phyloP scores from a whole-genome alignment of 352 stramenopile genomes.

The Saprolegnia diclina region DNA sequence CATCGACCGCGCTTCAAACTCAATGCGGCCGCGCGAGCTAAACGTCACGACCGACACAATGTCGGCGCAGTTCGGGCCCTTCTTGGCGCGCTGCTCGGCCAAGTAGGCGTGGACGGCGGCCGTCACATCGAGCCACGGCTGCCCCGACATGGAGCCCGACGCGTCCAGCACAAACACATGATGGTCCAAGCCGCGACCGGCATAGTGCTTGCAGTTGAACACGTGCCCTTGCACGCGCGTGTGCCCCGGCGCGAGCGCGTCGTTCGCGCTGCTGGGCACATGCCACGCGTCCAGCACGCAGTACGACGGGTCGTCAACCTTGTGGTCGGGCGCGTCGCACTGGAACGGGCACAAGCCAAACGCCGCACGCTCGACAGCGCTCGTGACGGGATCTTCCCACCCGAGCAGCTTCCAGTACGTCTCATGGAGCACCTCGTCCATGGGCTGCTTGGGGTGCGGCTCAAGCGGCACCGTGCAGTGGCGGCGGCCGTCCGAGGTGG shows the following conservation, averaged over 20 bases:
- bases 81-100: conserved; percentile 46
- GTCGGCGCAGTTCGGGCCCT: conserved; percentile 42
- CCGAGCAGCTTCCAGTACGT: conserved; percentile 70
- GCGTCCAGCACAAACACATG: conserved; percentile 78
- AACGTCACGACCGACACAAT: conserved; percentile 77
- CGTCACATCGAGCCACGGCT: conserved; percentile 53
- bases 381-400: conserved; percentile 67
- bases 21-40: conserved; percentile 36
- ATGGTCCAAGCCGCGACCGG: conserved; percentile 48
- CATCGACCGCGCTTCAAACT: conserved; percentile 51
- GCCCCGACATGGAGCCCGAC: conserved; percentile 65
- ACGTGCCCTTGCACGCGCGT: conserved; percentile 53
- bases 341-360: conserved; percentile 71
- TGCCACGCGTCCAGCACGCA: conserved; percentile 71
- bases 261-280: conserved; percentile 20
- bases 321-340: conserved; percentile 62
- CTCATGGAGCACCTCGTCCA: conserved; percentile 68
- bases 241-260: conserved; percentile 19
- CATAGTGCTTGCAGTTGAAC: conserved; percentile 64
- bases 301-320: conserved; percentile 41
- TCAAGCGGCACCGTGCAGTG: conserved; percentile 56
- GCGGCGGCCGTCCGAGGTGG: conserved; percentile 46
- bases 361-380: conserved; percentile 42
- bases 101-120: conserved; percentile 57
- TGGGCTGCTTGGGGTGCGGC: conserved; percentile 46